phyloP scores from a whole-genome alignment of 805 yeast species.

The Starmerella bacillaris region DNA sequence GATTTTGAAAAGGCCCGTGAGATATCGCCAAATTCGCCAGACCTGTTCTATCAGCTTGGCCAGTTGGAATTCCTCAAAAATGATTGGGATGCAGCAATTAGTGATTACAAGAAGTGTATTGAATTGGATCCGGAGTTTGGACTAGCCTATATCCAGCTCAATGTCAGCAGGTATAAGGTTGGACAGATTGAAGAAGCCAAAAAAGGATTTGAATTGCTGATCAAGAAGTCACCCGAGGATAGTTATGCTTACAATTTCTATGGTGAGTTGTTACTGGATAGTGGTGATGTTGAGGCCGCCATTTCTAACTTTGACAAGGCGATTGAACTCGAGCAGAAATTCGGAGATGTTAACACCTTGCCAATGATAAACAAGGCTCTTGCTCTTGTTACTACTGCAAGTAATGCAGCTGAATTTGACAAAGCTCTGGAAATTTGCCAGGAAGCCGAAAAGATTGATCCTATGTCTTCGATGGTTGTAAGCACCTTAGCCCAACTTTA shows the following conservation, averaged over 20 bases:
- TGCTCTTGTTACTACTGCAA: conserved; percentile 23
- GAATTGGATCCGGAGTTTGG: conserved; percentile 57
- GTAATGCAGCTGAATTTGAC: conserved; percentile 27
- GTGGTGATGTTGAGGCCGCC: conserved; percentile 55
- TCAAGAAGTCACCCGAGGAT: conserved; percentile 58
- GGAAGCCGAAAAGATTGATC: conserved; percentile 67
- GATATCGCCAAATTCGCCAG: conserved; percentile 54
- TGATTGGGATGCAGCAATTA: conserved; percentile 53
- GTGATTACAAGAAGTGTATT: conserved; percentile 58
- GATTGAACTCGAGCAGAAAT: conserved; percentile 46
- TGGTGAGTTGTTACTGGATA: conserved; percentile 83
- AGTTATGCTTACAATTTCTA: conserved; percentile 90
- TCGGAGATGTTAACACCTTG: conserved; percentile 49
- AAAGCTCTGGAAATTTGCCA: conserved; percentile 49
- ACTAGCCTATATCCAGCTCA: conserved; percentile 77
- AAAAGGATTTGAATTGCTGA: conserved; percentile 34
- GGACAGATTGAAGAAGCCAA: conserved; percentile 43
- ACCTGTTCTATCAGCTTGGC: conserved; percentile 83
- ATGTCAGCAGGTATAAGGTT: conserved; percentile 75
- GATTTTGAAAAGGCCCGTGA: conserved; percentile 58
- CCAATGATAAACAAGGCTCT: conserved; percentile 85
- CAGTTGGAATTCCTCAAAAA: conserved; percentile 74
- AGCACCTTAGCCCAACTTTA: conserved; percentile 82
- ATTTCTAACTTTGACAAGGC: conserved; percentile 72
- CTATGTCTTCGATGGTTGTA: conserved; percentile 75